Evolutionary conservation across 1,284 basidiomycete genomes (phyloP), one percentile per base, ranked within the genome.

Genomic region (Cutaneotrichosporon sp.): DNA sequence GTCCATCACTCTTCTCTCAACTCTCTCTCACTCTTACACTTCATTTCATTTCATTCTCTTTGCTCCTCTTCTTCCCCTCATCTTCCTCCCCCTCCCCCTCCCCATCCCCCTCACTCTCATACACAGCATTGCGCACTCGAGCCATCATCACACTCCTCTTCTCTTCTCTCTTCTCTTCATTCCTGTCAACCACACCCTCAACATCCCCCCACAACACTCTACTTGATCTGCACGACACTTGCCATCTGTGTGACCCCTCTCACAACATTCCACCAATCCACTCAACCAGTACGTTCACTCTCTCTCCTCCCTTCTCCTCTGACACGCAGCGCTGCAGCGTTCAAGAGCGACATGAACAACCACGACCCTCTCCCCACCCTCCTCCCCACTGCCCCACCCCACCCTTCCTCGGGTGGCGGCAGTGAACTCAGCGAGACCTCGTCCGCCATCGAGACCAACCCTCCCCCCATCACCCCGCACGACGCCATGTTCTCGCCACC

Each of bases 301-400:
- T 42, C 45, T 22, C n/a, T 47, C 22, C 22, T 18, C 3, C 1
- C 45, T 4, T 22, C 4, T 24, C 50, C 14, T 5, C 20, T n/a
- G n/a, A n/a, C n/a, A n/a, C n/a, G n/a, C n/a, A 18, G 7, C 31
- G 1, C n/a, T 22, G 22, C 27, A 34, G n/a, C 50, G 13, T 29
- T 52, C 27, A 24, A 22, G 11, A 24, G 11, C 20, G 24, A 22
- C 24, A 52, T 58, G 47, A 42, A 47, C 27, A 20, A 34, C 20
- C n/a, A 34, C 16, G 47, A 38, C 16, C 16, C 42, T 45, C 50
- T 43, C 25, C 50, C 56, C 18, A 34, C 47, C 22, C 52, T 52
- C 36, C 34, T 58, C 20, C 56, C 56, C 14, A 51, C 50, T 33
- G 56, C 49, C n/a, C 47, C 56, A 18, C 56, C 38, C n/a, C 38